phyloP scores from a whole-genome alignment of 768 basidiomycete species.

The Tricholoma saponaceum region DNA sequence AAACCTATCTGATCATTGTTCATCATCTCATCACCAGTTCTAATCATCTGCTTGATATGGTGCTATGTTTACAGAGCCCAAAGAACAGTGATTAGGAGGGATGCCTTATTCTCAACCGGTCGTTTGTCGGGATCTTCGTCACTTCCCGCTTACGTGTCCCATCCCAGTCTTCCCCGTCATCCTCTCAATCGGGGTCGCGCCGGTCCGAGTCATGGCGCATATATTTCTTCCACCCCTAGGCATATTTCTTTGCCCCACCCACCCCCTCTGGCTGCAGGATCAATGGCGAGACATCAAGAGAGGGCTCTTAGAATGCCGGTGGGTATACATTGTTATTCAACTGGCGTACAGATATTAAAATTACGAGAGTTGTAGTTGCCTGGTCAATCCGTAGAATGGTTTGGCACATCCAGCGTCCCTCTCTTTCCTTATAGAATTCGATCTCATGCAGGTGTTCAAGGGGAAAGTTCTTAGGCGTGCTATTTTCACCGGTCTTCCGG shows the following conservation, averaged over 20 bases:
- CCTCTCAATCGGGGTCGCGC: not conserved
- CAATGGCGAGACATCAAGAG: not conserved
- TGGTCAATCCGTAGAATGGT: not conserved
- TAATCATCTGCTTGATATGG: not conserved
- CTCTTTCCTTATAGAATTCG: not conserved
- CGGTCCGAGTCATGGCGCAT: too few relatives aligned
- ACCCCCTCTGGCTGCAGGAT: not conserved
- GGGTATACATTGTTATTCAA: not conserved
- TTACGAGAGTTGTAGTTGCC: not conserved
- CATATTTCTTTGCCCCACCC: not conserved
- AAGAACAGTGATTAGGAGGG: not conserved
- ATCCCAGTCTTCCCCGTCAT: not conserved
- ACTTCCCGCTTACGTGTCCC: not conserved
- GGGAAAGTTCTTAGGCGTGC: not conserved
- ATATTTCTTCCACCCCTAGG: not conserved
- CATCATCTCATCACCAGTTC: not conserved
- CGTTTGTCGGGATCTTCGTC: not conserved
- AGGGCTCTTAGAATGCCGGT: not conserved
- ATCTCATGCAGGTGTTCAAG: not conserved
- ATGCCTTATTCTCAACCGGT: not conserved
- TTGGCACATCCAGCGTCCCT: not conserved
- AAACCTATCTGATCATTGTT: not conserved
- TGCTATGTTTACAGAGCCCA: not conserved
- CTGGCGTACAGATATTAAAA: too few relatives aligned
- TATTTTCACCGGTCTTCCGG: not conserved